Conservation (phyloP, 2,329 filamentous ascomycete species). For the Monosporascus sp. region DNA sequence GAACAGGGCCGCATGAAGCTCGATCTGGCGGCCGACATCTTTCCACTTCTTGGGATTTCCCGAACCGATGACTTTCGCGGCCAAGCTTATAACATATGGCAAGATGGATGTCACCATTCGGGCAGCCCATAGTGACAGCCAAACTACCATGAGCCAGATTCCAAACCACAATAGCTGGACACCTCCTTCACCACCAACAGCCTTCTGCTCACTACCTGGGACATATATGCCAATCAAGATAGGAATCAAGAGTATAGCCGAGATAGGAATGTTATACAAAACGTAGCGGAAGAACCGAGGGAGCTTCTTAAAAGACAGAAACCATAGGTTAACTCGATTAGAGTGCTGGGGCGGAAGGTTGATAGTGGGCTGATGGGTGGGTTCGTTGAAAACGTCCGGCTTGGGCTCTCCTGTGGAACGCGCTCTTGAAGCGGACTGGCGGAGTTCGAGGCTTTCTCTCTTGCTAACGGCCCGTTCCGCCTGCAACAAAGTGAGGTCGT, state of each 20-base stretch:
- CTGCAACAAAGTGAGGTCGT: constrained; percentile 26
- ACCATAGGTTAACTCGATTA: constrained; percentile 55
- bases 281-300: constrained; percentile 65
- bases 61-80: constrained; percentile 70
- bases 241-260: constrained; percentile 60
- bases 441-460: constrained; percentile 14
- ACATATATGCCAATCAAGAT: constrained; percentile 58
- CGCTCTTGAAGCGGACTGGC: constrained; percentile 15
- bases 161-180: constrained; percentile 85
- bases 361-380: constrained; percentile 9
- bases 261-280: constrained; percentile 63
- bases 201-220: constrained; percentile 36
- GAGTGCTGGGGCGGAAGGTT: constrained; percentile 48
- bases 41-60: constrained; percentile 91
- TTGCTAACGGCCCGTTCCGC: constrained; percentile 24
- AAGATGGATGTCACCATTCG: constrained; percentile 48
- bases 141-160: constrained; percentile 91
- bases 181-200: constrained; percentile 62
- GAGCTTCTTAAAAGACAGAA: constrained; percentile 47
- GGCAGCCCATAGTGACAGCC: constrained; percentile 82
- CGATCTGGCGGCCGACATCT: constrained; percentile 78
- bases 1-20: constrained; percentile 80
- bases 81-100: constrained; percentile 37
- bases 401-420: constrained; percentile 14
- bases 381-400: constrained; percentile 27